Base-by-base conservation (phyloP, 1,139 yeast species). In the Hanseniaspora uvarum region DNA sequence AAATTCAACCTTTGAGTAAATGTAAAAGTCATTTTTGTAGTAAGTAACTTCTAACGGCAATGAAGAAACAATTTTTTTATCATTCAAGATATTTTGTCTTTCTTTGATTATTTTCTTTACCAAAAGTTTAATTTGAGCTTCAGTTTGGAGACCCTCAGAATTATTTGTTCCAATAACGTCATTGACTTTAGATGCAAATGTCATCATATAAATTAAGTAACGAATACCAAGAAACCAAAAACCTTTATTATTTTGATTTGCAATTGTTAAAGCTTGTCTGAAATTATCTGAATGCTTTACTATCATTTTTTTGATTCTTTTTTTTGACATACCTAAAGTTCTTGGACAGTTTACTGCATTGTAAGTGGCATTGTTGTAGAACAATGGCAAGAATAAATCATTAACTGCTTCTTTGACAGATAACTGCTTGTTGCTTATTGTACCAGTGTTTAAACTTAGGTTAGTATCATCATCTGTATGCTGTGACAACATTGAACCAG, bases 171-270 rank as follows among this genome's bases (percentile, higher is more conserved):
- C 46, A 5, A 44, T 23, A 5, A 33, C 36, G 1, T 34, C 31
- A 4, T n/a, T 10, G 11, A 26, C 19, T 3, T 31, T 31, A 18
- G 19, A 4, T 12, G 38, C 23, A 16, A 49, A 41, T 10, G 30
- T 36, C 34, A 41, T 18, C 26, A 53, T 23, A 5, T 46, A 38
- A 5, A 26, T 21, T 19, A 47, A 53, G 33, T 48, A 47, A 23
- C 43, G 21, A 18, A 36, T 34, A 2, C 53, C 56, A 16, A 45
- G 19, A 39, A 53, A 53, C 56, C 56, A 53, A 33, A 38, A 44
- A 4, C 31, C 36, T 39, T 28, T 45, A 38, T 44, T 36, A 3
- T 31, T 28, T 30, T 18, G 26, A 8, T n/a, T 39, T 6, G 21
- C 30, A 2, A 47, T 37, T 7, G 34, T 10, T 7, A 53, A 16